phyloP scores from a whole-genome alignment of 352 stramenopile species.

The Phytophthora cactorum region DNA sequence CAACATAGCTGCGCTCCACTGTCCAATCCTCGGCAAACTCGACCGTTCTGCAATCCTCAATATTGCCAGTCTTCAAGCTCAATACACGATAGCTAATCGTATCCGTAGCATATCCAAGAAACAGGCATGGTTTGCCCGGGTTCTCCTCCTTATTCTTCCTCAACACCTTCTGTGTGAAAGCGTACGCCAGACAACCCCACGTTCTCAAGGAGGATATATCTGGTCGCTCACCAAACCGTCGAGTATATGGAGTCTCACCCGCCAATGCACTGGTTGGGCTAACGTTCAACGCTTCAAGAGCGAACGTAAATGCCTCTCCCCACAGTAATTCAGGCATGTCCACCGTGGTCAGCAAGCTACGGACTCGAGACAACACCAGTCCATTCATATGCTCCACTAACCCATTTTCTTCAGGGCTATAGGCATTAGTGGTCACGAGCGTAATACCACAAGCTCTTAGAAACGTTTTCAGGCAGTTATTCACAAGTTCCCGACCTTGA shows the following conservation, averaged over 20 bases:
- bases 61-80: constrained; percentile 4
- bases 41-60: constrained; percentile 7
- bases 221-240: constrained; percentile 4
- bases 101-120: constrained; percentile 6
- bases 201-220: neutral
- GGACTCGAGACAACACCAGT: neutral
- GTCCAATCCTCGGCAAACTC: constrained; percentile 19
- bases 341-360: neutral
- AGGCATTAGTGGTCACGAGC: constrained; percentile 4
- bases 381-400: constrained; percentile 12
- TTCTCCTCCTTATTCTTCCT: constrained; percentile 17
- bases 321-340: neutral
- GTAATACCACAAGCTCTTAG: neutral
- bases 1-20: constrained; percentile 6
- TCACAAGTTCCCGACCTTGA: constrained; percentile 10
- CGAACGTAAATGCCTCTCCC: constrained; percentile 13
- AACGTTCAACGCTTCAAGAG: constrained; percentile 4
- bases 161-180: constrained; percentile 13
- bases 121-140: constrained; percentile 1
- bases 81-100: constrained; percentile 9
- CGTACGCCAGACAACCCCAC: constrained; percentile 9
- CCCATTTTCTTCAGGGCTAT: constrained; percentile 18
- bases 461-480: neutral
- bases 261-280: constrained; percentile 7
- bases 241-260: constrained; percentile 10